Base-by-base conservation (phyloP, 2,329 filamentous ascomycete species). In the Aotearoamyces nothofagi region DNA sequence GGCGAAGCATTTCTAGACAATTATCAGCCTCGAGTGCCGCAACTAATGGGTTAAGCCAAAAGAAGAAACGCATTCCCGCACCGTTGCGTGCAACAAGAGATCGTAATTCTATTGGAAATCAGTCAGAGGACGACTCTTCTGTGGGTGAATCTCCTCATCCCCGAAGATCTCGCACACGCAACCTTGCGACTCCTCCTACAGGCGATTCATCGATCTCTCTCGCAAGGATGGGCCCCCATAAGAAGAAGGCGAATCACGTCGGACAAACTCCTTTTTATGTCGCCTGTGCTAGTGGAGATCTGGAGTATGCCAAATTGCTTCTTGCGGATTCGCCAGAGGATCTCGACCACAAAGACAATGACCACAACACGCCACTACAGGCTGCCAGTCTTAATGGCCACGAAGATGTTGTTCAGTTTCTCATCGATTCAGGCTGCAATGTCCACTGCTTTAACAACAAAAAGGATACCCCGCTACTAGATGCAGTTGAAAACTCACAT, bases 401-500 rank as follows among this genome's bases (percentile, higher is more conserved):
- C 50, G 75, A 76, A 17, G 71, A 90, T 31, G 86, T 96, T 32
- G 90, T 96, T 22, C 75, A 80, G 48, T 78, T 92, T 30, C 58
- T 98, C 22, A 73, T 98, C 36, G 70, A 81, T 6, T 76, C 82
- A 37, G 81, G 82, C 17, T 93, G 86, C 53, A 78, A 81, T 31
- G 66, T 90, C 25, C 80, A 94, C 45, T 87, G 68, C 44, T 60
- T 75, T 33, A 75, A 78, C 43, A 75, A 82, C 43, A 78, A 84
- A 43, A 83, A 82, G 45, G 90, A 98, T 45, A 96, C 90, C 0
- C 90, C 90, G 15, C 65, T 98, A 19, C 77, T 98, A 30, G 90
- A 98, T 57, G 90, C 90, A 4, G 84, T 96, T 15, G 90, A 96
- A 42, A 98, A 98, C 45, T 82, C 82, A 1, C 86, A 98, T 47